phyloP scores from a whole-genome alignment of 768 basidiomycete genomes.

The Trametes villosa region DNA sequence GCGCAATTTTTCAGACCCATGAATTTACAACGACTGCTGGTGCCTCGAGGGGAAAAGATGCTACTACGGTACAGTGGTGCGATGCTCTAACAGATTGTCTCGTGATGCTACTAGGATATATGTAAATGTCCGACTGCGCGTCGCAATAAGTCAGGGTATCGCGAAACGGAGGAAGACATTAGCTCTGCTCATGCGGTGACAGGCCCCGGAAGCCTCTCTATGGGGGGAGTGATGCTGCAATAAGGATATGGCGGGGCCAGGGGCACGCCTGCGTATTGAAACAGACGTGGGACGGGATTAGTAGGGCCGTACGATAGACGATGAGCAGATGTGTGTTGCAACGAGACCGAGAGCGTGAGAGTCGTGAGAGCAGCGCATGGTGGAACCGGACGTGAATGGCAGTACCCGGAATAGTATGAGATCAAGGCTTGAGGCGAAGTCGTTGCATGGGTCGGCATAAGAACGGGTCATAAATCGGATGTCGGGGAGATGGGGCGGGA shows the following conservation, averaged over 20 bases:
- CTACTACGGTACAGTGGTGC: constrained; percentile 49
- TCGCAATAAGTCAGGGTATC: constrained; percentile 57
- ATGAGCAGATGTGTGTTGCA: constrained; percentile 51
- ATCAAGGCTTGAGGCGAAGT: constrained; percentile 21
- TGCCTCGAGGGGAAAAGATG: constrained; percentile 27
- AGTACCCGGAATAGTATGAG: constrained; percentile 14
- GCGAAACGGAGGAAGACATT: constrained; percentile 56
- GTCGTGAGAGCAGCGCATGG: constrained; percentile 67
- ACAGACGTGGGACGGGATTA: constrained; percentile 35
- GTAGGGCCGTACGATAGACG: constrained; percentile 48
- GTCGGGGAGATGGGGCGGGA: constrained; percentile 31
- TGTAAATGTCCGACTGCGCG: constrained; percentile 50
- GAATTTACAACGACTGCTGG: constrained; percentile 22
- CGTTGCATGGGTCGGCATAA: constrained; percentile 29
- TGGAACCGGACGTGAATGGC: constrained; percentile 32
- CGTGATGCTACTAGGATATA: constrained; percentile 56
- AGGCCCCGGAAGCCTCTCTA: constrained; percentile 48
- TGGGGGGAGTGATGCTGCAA: constrained; percentile 38
- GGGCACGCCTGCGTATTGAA: constrained; percentile 29
- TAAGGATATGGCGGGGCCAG: constrained; percentile 23
- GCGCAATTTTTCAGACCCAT: constrained; percentile 8
- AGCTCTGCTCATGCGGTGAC: constrained; percentile 52
- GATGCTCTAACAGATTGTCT: constrained; percentile 76
- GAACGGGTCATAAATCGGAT: constrained; percentile 27
- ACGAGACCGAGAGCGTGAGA: constrained; percentile 56